Evolutionary conservation across 805 yeast genomes (phyloP).

Genomic region (Brettanomyces naardenensis): DNA sequence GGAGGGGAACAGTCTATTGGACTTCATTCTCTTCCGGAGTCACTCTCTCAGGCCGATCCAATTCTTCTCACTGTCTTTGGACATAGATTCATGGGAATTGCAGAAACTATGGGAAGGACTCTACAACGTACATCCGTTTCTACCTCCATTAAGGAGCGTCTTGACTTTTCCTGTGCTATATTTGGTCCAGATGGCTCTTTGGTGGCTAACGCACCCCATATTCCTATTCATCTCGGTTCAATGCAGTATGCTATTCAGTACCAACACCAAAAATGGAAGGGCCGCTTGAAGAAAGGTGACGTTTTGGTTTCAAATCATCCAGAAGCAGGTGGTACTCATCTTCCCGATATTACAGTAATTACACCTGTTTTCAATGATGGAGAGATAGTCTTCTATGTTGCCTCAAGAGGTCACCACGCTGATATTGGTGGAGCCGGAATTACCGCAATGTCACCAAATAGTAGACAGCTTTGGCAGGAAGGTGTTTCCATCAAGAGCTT

Average conservation of each 20-base stretch:
- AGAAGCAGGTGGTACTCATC: constrained; percentile 37
- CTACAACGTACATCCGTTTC: constrained; percentile 36
- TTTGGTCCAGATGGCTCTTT: constrained; percentile 37
- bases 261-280: constrained; percentile 31
- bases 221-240: constrained; percentile 42
- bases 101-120: constrained; percentile 41
- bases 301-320: constrained; percentile 37
- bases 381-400: constrained; percentile 42
- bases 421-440: constrained; percentile 58
- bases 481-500: constrained; percentile 49
- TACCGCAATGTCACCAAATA: constrained; percentile 49
- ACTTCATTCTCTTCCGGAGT: constrained; percentile 26
- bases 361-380: constrained; percentile 46
- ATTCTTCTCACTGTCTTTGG: constrained; percentile 34
- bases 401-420: constrained; percentile 56
- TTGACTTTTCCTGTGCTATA: constrained; percentile 41
- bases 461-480: constrained; percentile 45
- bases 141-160: constrained; percentile 39
- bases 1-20: constrained; percentile 13
- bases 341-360: constrained; percentile 47
- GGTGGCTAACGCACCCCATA: constrained; percentile 39
- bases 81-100: constrained; percentile 43
- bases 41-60: constrained; percentile 31
- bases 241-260: constrained; percentile 36
- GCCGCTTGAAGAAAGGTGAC: constrained; percentile 33